phyloP scores from a whole-genome alignment of 2,329 filamentous ascomycete genomes.

The Clarireedia homoeocarpa region DNA sequence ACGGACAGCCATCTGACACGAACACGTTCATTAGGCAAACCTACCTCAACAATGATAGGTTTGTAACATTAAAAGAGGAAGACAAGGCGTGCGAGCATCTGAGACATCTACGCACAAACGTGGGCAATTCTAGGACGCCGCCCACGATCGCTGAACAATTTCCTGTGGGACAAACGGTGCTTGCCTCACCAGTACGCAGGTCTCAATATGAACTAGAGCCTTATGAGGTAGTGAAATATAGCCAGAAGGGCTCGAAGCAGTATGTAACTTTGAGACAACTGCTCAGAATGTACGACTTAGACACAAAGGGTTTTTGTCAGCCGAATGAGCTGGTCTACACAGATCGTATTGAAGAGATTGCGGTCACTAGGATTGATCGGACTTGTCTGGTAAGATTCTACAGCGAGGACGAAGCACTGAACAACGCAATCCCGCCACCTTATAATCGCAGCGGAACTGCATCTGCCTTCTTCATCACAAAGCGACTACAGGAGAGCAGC shows the following conservation, averaged over 20 bases:
- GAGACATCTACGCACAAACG: conserved; percentile 4
- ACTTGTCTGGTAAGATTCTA: conserved; percentile 55
- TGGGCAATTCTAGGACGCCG: background rate
- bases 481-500: conserved; percentile 27
- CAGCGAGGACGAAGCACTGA: conserved; percentile 26
- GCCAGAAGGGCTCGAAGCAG: conserved; percentile 21
- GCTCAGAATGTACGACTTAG: conserved; percentile 38
- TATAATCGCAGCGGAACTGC: conserved; percentile 60
- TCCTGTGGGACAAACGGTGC: conserved; percentile 50
- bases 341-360: conserved; percentile 35
- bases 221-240: conserved; percentile 45
- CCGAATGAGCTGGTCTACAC: conserved; percentile 48
- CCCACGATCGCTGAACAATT: conserved; percentile 28
- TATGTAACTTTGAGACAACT: conserved; percentile 44
- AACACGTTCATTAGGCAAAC: conserved; percentile 65
- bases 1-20: conserved; percentile 36
- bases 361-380: conserved; percentile 38
- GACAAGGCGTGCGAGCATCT: conserved; percentile 48
- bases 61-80: conserved; percentile 46
- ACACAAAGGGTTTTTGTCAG: conserved; percentile 16
- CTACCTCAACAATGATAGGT: conserved; percentile 54
- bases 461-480: conserved; percentile 57
- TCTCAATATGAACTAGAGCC: conserved; percentile 43
- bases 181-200: conserved; percentile 34
- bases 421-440: conserved; percentile 44